Evolutionary conservation across 164 flowering plant genomes (phyloP).

Genomic region (Stephania yunnanensis): DNA sequence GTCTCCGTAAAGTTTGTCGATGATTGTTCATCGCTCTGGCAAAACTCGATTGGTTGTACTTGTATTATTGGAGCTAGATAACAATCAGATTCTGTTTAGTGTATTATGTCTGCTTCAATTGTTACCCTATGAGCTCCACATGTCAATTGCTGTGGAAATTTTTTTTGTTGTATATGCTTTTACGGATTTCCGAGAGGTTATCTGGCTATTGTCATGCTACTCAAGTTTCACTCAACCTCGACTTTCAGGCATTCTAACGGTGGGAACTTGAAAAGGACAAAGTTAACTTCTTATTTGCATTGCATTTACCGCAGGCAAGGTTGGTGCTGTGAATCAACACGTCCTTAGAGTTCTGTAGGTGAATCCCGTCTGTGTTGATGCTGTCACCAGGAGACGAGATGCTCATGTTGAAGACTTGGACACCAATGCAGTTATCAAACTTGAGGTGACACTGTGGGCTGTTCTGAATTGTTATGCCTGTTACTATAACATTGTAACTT

Average conservation of each 20-base stretch:
- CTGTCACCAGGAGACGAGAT: constrained; percentile 57
- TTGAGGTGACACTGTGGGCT: constrained; percentile 58
- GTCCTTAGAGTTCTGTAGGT: constrained; percentile 53
- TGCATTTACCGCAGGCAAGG: constrained; percentile 52
- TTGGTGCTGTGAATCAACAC: constrained; percentile 37
- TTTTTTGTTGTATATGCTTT: background rate
- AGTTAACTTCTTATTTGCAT: background rate
- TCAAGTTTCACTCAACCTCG: background rate
- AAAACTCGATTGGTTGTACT: background rate
- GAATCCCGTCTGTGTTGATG: constrained; percentile 77
- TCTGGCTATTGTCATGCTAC: background rate
- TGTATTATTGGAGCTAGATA: background rate
- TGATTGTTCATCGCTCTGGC: background rate
- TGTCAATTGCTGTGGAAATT: background rate
- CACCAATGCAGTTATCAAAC: constrained; percentile 44
- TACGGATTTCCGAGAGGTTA: background rate
- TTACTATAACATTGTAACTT: constrained; percentile 40
- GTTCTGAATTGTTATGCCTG: constrained; percentile 55
- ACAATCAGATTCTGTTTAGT: background rate
- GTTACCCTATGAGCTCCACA: background rate
- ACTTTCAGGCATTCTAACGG: background rate
- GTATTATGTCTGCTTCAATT: background rate
- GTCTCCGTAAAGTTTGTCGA: background rate
- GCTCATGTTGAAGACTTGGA: constrained; percentile 32
- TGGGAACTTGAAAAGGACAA: background rate